Percentiles rank a stretch among this genome's conserved stretches.
These are phyloP conservation scores for Lentinus tigrinus DNA, from an alignment of 768 basidiomycete species.

Conservation along the genomic window DNA sequence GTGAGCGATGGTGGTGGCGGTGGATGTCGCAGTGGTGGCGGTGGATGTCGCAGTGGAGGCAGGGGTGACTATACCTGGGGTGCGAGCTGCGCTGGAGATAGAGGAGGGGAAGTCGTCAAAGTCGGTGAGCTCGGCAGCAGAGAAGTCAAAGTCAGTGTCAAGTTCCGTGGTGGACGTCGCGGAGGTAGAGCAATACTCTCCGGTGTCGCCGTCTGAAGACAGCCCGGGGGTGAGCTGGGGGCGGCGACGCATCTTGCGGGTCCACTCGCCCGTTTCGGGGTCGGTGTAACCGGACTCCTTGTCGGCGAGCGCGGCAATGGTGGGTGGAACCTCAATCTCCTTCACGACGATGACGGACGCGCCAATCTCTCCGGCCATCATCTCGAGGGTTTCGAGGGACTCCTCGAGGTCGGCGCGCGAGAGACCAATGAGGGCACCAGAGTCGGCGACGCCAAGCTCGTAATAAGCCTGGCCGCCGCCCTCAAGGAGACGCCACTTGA, in stretches of 20 bases:
- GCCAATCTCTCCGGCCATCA: conserved; percentile 93
- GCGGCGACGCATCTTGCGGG: conserved; percentile 29
- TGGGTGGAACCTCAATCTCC: conserved; percentile 76
- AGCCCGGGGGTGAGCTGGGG: background rate
- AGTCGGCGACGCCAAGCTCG: conserved; percentile 72
- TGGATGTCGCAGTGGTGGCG: background rate
- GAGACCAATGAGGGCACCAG: conserved; percentile 83
- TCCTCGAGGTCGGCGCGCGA: conserved; percentile 69
- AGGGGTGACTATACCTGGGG: conserved; percentile 4
- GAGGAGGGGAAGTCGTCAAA: conserved; percentile 31
- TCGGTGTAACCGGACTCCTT: conserved; percentile 33
- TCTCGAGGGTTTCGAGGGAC: conserved; percentile 83
- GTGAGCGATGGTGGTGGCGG: conserved; percentile 9
- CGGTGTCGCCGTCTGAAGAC: conserved; percentile 20
- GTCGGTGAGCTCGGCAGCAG: conserved; percentile 39
- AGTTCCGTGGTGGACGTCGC: conserved; percentile 38
- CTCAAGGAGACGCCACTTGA: conserved; percentile 83
- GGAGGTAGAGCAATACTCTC: conserved; percentile 16
- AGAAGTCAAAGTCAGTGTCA: conserved; percentile 38
- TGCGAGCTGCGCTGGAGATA: conserved; percentile 6
- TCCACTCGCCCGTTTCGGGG: conserved; percentile 35
- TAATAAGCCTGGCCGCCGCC: conserved; percentile 57
- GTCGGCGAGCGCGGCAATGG: conserved; percentile 38
- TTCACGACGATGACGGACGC: conserved; percentile 90
- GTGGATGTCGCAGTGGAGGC: background rate